A percentile compares a stretch with the other conserved stretches of the same genome.
phyloP scores from a whole-genome alignment of 2,329 filamentous ascomycete genomes.

The Sporothrix mexicana region DNA sequence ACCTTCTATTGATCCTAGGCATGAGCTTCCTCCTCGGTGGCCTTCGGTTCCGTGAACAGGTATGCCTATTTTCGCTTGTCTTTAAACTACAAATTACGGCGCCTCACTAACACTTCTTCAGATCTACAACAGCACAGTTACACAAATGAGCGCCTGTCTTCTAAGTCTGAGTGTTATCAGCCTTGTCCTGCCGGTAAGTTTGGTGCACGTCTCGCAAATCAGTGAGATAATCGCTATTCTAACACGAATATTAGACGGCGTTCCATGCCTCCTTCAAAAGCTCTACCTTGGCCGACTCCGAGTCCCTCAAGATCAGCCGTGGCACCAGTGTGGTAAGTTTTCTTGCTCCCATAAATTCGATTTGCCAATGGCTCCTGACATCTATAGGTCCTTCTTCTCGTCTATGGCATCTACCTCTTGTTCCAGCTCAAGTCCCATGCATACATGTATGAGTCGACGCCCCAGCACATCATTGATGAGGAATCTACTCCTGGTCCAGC shows the following conservation, averaged over 20 bases:
- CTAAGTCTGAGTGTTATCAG: conserved; percentile 90
- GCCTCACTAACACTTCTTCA: conserved; percentile 42
- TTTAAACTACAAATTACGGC: neutral
- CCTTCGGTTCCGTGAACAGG: conserved; percentile 84
- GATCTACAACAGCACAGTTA: conserved; percentile 94
- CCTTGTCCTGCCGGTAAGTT: conserved; percentile 75
- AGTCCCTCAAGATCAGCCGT: conserved; percentile 83
- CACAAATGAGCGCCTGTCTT: conserved; percentile 93
- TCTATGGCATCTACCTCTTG: conserved; percentile 82
- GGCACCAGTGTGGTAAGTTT: conserved; percentile 80
- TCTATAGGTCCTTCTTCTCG: conserved; percentile 71
- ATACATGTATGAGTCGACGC: conserved; percentile 91
- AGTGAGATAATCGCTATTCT: neutral
- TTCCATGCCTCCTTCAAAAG: conserved; percentile 87
- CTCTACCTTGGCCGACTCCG: conserved; percentile 63
- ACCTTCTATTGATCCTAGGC: conserved; percentile 84
- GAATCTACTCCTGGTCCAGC: conserved; percentile 86
- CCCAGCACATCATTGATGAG: conserved; percentile 90
- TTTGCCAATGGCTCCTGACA: neutral
- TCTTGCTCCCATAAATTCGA: no score
- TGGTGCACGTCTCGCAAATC: neutral
- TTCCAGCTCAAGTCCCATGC: conserved; percentile 93
- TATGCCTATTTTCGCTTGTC: conserved; percentile 43
- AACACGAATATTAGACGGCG: conserved; percentile 66
- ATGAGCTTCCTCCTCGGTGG: conserved; percentile 91